A percentile compares a stretch with the other conserved stretches of the same genome.
Conservation (phyloP, 192 early-diverging fungal genomes). For the Coemansia guatemalensis region DNA sequence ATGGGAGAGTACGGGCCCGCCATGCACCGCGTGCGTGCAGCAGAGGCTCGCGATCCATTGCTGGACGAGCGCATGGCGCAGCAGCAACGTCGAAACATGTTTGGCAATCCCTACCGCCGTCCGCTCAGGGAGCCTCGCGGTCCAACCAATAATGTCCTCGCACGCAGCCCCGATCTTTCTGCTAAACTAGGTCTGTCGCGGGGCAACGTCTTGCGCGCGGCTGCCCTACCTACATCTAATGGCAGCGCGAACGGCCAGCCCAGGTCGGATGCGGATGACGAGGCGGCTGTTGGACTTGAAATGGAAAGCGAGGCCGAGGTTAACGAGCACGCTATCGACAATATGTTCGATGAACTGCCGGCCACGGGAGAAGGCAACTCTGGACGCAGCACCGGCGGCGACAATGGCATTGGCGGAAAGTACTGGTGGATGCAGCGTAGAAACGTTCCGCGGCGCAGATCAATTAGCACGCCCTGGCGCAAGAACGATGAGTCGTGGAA, state of each 20-base stretch:
- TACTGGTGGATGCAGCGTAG: conserved; percentile 52
- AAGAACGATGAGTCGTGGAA: conserved; percentile 55
- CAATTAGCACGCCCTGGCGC: conserved; percentile 48
- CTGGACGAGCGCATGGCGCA: conserved; percentile 62
- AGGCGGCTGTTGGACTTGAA: conserved; percentile 25
- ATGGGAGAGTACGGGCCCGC: conserved; percentile 69
- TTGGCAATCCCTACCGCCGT: conserved; percentile 74
- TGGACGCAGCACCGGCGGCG: conserved; percentile 4
- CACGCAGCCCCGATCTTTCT: conserved; percentile 44
- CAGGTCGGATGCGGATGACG: conserved; percentile 30
- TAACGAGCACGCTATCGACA: conserved; percentile 53
- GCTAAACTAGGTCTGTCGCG: conserved; percentile 39
- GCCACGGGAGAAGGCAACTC: conserved; percentile 9
- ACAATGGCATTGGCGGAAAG: conserved; percentile 17
- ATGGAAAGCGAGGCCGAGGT: conserved; percentile 56
- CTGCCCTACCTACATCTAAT: background rate
- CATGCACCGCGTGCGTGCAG: conserved; percentile 56
- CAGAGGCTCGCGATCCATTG: conserved; percentile 64
- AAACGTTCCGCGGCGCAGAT: conserved; percentile 46
- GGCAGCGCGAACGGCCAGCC: background rate
- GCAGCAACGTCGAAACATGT: conserved; percentile 63
- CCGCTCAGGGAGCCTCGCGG: conserved; percentile 52
- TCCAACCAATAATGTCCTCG: conserved; percentile 51
- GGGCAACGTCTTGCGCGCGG: background rate
- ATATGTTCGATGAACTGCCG: conserved; percentile 48